Evolutionary conservation across 768 basidiomycete genomes (phyloP), one percentile per base, ranked within the genome.

Genomic region (Boletus subparvulus): DNA sequence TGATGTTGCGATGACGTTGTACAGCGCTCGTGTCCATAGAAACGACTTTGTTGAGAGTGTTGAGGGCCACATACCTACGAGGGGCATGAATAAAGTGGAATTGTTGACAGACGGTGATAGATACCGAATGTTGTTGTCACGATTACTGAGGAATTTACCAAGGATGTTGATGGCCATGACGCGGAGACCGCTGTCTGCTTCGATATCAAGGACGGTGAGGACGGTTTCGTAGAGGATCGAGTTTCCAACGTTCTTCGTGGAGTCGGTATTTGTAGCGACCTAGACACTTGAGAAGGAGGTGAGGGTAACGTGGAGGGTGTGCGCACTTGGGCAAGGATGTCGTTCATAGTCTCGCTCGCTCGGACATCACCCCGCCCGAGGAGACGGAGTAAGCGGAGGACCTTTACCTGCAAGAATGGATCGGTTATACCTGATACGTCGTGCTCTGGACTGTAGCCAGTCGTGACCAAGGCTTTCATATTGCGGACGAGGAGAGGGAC

Each of bases 101-200:
- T 44, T 33, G n/a, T 33, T 21, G 21, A 41, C 48, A 39, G 21
- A 30, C 19, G 33, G 46, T 50, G n/a, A 54, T 47, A 71, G 80
- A 47, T 69, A 96, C 95, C 96, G 87, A 64, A 99, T 98, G 69
- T 98, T 99, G 75, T 99, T 99, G 69, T 99, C 97, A 35, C 92
- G 82, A 74, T 99, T 99, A 69, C 92, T 88, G 69, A 99, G 77
- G 77, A 98, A 98, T 74, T 98, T 98, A 52, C 97, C 97, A 35
- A 99, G 82, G 55, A 98, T 98, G 70, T 99, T 99, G 73, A 99
- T 99, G 0, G 97, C 97, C 97, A 99, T 98, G 44, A 98, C 95
- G 2, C 97, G 87, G 21, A 99, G 77, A 19, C 94, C 94, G 41
- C 85, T 89, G 69, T 99, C 97, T 12, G 97, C 95, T 66, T 99